Evolutionary conservation across 164 flowering plant species (phyloP).

Genomic region (Nymphaea colorata): DNA sequence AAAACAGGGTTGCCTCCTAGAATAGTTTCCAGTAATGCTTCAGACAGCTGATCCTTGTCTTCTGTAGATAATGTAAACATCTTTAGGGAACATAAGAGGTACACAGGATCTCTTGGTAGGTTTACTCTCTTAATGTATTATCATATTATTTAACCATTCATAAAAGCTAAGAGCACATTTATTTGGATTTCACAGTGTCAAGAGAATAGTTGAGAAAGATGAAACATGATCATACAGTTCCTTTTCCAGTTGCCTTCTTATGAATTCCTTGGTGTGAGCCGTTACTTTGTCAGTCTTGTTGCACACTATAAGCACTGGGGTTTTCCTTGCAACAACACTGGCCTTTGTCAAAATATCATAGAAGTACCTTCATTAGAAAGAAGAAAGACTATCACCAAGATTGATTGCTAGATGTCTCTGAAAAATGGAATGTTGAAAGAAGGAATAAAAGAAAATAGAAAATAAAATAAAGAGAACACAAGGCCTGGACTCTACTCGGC

Average conservation of each 20-base stretch:
- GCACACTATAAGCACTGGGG: slow-evolving; percentile 75
- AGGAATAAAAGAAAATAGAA: background rate
- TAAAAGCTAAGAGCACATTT: background rate
- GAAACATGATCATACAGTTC: slow-evolving; percentile 53
- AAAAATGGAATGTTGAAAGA: background rate
- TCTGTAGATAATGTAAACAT: too few relatives aligned
- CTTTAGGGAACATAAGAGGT: too few relatives aligned
- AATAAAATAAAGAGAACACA: background rate
- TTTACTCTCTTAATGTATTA: too few relatives aligned
- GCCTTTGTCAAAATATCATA: slow-evolving; percentile 88
- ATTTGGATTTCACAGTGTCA: background rate
- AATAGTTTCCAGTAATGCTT: too few relatives aligned
- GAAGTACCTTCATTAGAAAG: slow-evolving; percentile 49
- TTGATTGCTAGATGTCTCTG: background rate
- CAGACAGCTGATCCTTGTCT: too few relatives aligned
- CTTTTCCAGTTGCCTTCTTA: slow-evolving; percentile 84
- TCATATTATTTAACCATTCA: too few relatives aligned
- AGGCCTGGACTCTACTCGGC: slow-evolving; percentile 47
- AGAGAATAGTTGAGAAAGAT: background rate
- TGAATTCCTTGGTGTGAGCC: slow-evolving; percentile 89
- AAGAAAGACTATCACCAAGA: slow-evolving; percentile 1
- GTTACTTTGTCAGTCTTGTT: slow-evolving; percentile 92
- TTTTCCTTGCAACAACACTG: slow-evolving; percentile 58
- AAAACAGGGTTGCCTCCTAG: too few relatives aligned
- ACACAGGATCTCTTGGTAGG: too few relatives aligned